Percentiles rank a stretch among this genome's conserved stretches.
phyloP scores from a whole-genome alignment of 1,139 yeast species.

The Yamadazyma dendronema region DNA sequence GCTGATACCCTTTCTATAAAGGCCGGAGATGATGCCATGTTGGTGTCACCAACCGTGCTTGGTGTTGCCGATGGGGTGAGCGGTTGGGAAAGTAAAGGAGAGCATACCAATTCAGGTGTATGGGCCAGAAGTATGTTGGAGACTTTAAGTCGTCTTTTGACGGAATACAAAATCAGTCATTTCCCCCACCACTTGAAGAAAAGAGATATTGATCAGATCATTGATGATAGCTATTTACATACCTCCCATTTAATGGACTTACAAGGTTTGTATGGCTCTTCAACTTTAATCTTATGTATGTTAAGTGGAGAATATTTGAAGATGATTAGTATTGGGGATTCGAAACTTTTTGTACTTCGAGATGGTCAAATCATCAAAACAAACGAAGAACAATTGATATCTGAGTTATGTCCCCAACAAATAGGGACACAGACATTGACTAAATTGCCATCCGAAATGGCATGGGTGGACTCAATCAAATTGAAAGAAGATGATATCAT shows the following conservation, averaged over 20 bases:
- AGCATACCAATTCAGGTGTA: constrained; percentile 46
- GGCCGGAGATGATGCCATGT: constrained; percentile 65
- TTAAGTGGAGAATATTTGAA: constrained; percentile 48
- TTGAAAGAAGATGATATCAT: constrained; percentile 43
- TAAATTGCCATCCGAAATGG: constrained; percentile 48
- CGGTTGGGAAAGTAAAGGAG: constrained; percentile 53
- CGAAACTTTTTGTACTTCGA: constrained; percentile 49
- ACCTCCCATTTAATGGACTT: constrained; percentile 55
- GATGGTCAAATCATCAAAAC: constrained; percentile 45
- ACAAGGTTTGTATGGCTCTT: constrained; percentile 50
- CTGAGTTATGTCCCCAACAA: constrained; percentile 53
- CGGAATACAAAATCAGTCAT: constrained; percentile 44
- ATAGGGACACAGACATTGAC: constrained; percentile 53
- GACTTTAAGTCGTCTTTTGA: constrained; percentile 48
- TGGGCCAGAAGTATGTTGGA: constrained; percentile 60
- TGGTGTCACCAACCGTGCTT: constrained; percentile 52
- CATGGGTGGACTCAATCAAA: constrained; percentile 45
- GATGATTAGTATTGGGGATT: constrained; percentile 57
- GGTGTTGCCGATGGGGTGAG: constrained; percentile 65
- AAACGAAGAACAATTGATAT: constrained; percentile 49
- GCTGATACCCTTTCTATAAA: constrained; percentile 52
- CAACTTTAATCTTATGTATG: constrained; percentile 53
- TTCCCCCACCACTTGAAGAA: constrained; percentile 43
- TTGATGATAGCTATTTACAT: constrained; percentile 52
- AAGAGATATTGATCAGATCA: constrained; percentile 44